phyloP scores from a whole-genome alignment of 2,329 filamentous ascomycete genomes.

The Talaromyces funiculosus region DNA sequence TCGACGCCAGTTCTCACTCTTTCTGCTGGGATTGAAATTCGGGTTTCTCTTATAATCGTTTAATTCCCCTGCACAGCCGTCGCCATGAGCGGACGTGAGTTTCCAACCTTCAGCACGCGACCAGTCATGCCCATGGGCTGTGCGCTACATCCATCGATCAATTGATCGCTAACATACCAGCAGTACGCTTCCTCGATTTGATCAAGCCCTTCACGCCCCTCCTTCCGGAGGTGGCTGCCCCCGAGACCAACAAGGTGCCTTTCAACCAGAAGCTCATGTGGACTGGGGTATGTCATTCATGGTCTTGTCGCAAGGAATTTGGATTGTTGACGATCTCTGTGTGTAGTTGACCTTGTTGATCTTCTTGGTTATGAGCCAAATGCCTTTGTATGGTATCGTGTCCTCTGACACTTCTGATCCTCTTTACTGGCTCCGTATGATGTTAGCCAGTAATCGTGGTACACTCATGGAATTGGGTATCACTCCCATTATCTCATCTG shows the following conservation, averaged over 20 bases:
- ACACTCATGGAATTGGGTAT: conserved; percentile 96
- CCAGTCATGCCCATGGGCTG: conserved; percentile 12
- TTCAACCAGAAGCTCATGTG: conserved; percentile 99
- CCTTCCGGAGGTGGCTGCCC: conserved; percentile 97
- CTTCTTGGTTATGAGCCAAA: conserved; percentile 99
- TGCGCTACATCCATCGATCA: not conserved
- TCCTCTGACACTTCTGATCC: conserved; percentile 98
- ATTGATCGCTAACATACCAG: conserved; percentile 23
- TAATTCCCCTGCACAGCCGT: conserved; percentile 30
- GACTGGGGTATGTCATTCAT: conserved; percentile 57
- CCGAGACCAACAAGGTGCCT: conserved; percentile 86
- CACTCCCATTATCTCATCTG: conserved; percentile 97
- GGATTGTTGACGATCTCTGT: conserved; percentile 19
- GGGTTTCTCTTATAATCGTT: conserved; percentile 22
- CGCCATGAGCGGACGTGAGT: conserved; percentile 58
- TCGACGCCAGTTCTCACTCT: conserved; percentile 24
- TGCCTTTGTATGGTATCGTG: conserved; percentile 98
- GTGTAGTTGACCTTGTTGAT: conserved; percentile 77
- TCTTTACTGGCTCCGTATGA: conserved; percentile 99
- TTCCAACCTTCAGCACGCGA: conserved; percentile 23
- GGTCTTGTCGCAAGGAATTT: conserved; percentile 8
- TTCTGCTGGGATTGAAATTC: conserved; percentile 30
- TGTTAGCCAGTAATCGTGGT: conserved; percentile 97
- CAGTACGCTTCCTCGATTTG: conserved; percentile 98
- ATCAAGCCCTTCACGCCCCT: conserved; percentile 99